Base-by-base conservation (phyloP, 805 yeast genomes). In the Scheffersomyces spartinae region DNA sequence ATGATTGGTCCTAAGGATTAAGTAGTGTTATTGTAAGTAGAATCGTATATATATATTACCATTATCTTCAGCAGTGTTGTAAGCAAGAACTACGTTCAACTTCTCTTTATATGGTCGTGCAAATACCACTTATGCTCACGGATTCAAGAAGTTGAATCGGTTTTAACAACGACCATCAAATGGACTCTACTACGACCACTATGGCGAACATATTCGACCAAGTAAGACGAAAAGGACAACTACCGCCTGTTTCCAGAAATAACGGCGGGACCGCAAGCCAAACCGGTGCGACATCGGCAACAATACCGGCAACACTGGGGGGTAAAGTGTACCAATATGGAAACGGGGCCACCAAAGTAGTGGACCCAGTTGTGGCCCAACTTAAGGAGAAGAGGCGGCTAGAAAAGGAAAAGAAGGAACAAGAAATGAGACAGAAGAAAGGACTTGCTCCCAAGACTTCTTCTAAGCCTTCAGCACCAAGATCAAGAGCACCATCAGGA, bases 1-100 rank as follows among this genome's bases (percentile, higher is more conserved):
- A 91, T 91, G 98, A 76, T 91, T 61, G 95, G 96, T 35, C 97
- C 98, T 48, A 78, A 79, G 49, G 61, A 59, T 38, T 56, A 49
- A 23, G 13, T 20, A 9, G 14, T 11, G 17, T 25, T 20, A 15
- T 21, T 29, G 11, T n/a, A n/a, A n/a, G n/a, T n/a, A n/a, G n/a
- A n/a, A n/a, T n/a, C n/a, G n/a, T n/a, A n/a, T n/a, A n/a, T n/a
- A n/a, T n/a, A n/a, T n/a, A n/a, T n/a, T n/a, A n/a, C n/a, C n/a
- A n/a, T n/a, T n/a, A n/a, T n/a, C n/a, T n/a, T n/a, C n/a, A n/a
- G n/a, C n/a, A n/a, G n/a, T n/a, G n/a, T n/a, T n/a, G n/a, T n/a
- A n/a, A n/a, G n/a, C n/a, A n/a, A n/a, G n/a, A n/a, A n/a, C n/a
- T n/a, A n/a, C n/a, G n/a, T n/a, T n/a, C n/a, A n/a, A n/a, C n/a